Evolutionary conservation across 2,329 filamentous ascomycete species (phyloP).

Genomic region (Scedosporium dehoogii): DNA sequence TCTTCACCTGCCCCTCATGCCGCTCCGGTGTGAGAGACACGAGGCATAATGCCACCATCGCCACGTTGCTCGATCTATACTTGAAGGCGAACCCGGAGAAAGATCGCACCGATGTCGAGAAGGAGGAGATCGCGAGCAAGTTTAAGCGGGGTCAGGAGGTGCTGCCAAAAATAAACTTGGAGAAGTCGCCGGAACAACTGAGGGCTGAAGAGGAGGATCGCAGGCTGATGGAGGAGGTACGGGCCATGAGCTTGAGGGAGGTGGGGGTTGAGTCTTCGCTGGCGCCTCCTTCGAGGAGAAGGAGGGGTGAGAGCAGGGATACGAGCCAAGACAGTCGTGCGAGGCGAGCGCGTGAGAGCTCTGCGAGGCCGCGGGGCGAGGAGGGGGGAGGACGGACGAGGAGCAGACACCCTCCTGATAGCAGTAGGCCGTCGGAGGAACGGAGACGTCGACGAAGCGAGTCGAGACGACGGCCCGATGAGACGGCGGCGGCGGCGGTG

Average conservation of each 20-base stretch:
- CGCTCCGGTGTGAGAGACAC: slow-evolving; percentile 79
- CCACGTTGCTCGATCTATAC: slow-evolving; percentile 82
- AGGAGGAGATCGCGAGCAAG: slow-evolving; percentile 60
- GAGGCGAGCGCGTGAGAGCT: slow-evolving; percentile 7
- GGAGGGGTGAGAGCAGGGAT: slow-evolving; percentile 7
- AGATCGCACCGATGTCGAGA: slow-evolving; percentile 60
- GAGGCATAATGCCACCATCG: slow-evolving; percentile 81
- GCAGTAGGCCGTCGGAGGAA: not conserved
- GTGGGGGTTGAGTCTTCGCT: slow-evolving; percentile 38
- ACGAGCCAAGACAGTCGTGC: slow-evolving; percentile 11
- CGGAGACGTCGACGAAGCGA: slow-evolving; percentile 21
- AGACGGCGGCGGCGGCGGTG: slow-evolving; percentile 21
- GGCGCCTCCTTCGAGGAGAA: slow-evolving; percentile 13
- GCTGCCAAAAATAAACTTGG: slow-evolving; percentile 49
- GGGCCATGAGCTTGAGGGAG: slow-evolving; percentile 64
- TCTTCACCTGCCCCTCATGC: slow-evolving; percentile 88
- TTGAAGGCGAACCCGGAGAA: slow-evolving; percentile 69
- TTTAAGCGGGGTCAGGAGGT: slow-evolving; percentile 80
- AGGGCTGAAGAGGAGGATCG: slow-evolving; percentile 56
- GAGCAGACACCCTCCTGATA: not conserved
- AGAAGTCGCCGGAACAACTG: slow-evolving; percentile 41
- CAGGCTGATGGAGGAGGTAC: slow-evolving; percentile 59
- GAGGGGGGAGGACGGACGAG: slow-evolving; percentile 7
- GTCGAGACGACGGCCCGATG: slow-evolving; percentile 20
- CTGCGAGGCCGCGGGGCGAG: not conserved